Base-by-base conservation (phyloP, 2,329 filamentous ascomycete species). In the Sclerotinia minor region DNA sequence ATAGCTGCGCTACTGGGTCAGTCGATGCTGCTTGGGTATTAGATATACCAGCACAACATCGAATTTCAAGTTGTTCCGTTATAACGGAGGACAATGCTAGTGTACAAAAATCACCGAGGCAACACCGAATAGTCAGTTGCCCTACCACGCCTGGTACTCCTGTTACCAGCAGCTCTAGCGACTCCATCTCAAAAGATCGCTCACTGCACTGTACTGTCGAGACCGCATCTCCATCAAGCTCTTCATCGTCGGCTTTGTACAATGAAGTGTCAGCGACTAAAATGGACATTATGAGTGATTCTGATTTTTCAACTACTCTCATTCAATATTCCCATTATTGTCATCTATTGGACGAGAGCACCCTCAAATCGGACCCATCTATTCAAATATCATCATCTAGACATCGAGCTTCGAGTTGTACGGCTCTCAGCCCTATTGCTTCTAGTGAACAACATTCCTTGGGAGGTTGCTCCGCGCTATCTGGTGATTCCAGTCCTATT, bases 101-200 rank as follows among this genome's bases (percentile, higher is more conserved):
- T 38, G n/a, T 38, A 24, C 50, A 17, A 44, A n/a, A 45, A 21
- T 64, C 52, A 19, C 26, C 49, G 17, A 47, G 29, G 26, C 15
- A 47, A 50, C 21, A 65, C 11, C 29, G 64, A 45, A 47, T 65
- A 26, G 53, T 53, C 19, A 65, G 64, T 44, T 65, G 64, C 4
- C 53, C 64, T 35, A 26, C 64, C 38, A 57, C 13, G 35, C 17
- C 64, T 24, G 64, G 29, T 1, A 58, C 53, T 1, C 19, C 41
- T n/a, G 13, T 44, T 26, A 41, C 26, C 21, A 17, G 29, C 2
- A 63, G 41, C 2, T 58, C 53, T 49, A 29, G 17, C 8, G 59
- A 17, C 32, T 49, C 53, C 9, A 44, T 38, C 8, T 8, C n/a
- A 9, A 53, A 65, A 6, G 7, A 41, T 24, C 41, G 35, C 47